A percentile compares a stretch with the other conserved stretches of the same genome.
These are phyloP conservation scores for Talaromyces sp. DNA, from an alignment of 2,329 filamentous ascomycete species.

Conservation along the genomic window DNA sequence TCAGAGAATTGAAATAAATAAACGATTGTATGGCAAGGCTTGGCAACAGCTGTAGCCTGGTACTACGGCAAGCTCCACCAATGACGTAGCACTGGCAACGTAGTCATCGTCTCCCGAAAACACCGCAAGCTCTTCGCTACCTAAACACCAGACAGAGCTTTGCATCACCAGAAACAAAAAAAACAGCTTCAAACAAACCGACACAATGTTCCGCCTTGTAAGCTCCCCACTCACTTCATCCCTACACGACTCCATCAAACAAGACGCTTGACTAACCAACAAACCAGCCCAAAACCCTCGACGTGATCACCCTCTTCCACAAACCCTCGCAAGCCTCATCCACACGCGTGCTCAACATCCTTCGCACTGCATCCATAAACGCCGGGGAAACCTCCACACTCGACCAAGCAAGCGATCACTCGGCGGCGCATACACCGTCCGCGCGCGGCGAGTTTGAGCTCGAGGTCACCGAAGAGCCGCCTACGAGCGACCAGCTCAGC, in stretches of 20 bases:
- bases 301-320: slow-evolving; percentile 96
- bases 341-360: slow-evolving; percentile 63
- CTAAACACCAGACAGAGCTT: not conserved
- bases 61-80: not conserved
- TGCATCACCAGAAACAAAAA: not conserved
- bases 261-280: not conserved
- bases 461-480: slow-evolving; percentile 71
- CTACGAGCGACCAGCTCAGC: slow-evolving; percentile 75
- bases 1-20: not conserved
- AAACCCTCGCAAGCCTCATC: slow-evolving; percentile 69
- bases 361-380: slow-evolving; percentile 73
- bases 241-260: not conserved
- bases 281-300: slow-evolving; percentile 66
- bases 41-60: not conserved
- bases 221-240: not conserved
- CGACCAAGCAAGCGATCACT: slow-evolving; percentile 67
- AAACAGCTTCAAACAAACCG: not conserved
- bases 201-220: slow-evolving; percentile 9
- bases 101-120: not conserved
- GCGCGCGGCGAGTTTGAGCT: slow-evolving; percentile 70
- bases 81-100: slow-evolving; percentile 3
- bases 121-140: not conserved
- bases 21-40: not conserved
- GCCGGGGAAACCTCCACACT: slow-evolving; percentile 62
- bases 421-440: slow-evolving; percentile 24